These are phyloP conservation scores for Colletotrichum sp. DNA, from an alignment of 2,329 filamentous ascomycete species.

Conservation along the genomic window DNA sequence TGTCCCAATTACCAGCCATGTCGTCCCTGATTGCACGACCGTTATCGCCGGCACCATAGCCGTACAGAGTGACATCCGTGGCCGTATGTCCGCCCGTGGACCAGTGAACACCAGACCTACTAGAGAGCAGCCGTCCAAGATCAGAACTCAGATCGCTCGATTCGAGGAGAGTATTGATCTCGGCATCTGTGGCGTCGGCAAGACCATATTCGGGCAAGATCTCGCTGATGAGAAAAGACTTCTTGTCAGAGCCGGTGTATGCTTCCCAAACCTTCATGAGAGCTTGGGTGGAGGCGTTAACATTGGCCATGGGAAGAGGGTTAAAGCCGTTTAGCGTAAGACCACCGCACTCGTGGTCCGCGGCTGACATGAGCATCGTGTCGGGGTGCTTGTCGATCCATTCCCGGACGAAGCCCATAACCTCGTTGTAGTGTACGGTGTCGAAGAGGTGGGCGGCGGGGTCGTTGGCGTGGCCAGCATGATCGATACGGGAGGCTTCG, in stretches of 20 bases:
- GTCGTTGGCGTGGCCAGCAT: slow-evolving; percentile 55
- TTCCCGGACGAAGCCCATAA: slow-evolving; percentile 38
- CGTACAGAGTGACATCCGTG: slow-evolving; percentile 39
- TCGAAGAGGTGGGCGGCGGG: slow-evolving; percentile 56
- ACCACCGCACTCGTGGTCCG: slow-evolving; percentile 45
- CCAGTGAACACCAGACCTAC: slow-evolving; percentile 27
- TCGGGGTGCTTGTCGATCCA: slow-evolving; percentile 44
- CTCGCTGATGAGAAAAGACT: slow-evolving; percentile 29
- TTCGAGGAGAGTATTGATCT: slow-evolving; percentile 31
- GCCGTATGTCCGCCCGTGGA: slow-evolving; percentile 25
- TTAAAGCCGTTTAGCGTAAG: slow-evolving; percentile 42
- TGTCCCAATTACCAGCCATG: slow-evolving; percentile 29
- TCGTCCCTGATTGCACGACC: slow-evolving; percentile 17
- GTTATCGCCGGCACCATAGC: slow-evolving; percentile 29
- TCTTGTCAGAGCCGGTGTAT: slow-evolving; percentile 33
- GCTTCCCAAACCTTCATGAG: slow-evolving; percentile 29
- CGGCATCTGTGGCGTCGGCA: slow-evolving; percentile 30
- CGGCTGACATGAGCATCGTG: slow-evolving; percentile 42
- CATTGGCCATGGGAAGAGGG: slow-evolving; percentile 33
- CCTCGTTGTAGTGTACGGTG: slow-evolving; percentile 43
- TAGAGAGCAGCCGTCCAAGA: slow-evolving; percentile 31
- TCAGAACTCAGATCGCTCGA: slow-evolving; percentile 28
- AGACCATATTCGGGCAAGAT: slow-evolving; percentile 37
- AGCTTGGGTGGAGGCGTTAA: slow-evolving; percentile 34
- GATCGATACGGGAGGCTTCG: slow-evolving; percentile 41